Evolutionary conservation across 2,329 filamentous ascomycete genomes (phyloP).

Genomic region (Neonectria faginata): DNA sequence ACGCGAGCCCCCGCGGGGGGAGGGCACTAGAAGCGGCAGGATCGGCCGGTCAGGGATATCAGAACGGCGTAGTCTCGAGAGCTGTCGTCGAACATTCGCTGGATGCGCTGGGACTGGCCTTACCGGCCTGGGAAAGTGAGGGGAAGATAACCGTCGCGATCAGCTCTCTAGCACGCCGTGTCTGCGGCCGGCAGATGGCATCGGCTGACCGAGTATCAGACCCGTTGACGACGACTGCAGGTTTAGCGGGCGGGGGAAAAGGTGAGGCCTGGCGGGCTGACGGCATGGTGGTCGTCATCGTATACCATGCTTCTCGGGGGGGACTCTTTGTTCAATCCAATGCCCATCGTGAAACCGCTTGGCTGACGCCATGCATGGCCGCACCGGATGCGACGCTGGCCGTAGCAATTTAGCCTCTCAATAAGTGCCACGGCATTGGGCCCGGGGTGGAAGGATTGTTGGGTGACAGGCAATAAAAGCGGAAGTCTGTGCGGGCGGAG

Average conservation of each 20-base stretch:
- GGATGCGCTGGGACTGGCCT: not conserved
- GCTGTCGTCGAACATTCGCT: not conserved
- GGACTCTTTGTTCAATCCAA: constrained; percentile 4
- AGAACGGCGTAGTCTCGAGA: constrained; percentile 1
- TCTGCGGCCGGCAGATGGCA: constrained; percentile 2
- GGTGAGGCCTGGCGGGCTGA: not conserved
- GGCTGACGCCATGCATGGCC: constrained; percentile 11
- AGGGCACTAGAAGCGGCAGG: constrained; percentile 8
- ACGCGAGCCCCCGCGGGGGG: not conserved
- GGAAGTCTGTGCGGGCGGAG: not conserved
- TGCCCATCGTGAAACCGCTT: constrained; percentile 8
- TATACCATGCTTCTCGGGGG: not conserved
- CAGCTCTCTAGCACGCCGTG: not conserved
- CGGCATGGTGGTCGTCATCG: constrained; percentile 1
- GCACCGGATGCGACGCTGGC: constrained; percentile 14
- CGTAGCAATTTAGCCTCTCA: not conserved
- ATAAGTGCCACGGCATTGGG: not conserved
- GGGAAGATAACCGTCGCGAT: not conserved
- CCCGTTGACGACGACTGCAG: not conserved
- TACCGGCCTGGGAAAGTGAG: not conserved
- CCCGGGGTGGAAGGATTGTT: not conserved
- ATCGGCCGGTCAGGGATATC: constrained; percentile 4
- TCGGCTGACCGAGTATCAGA: not conserved
- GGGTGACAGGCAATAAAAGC: not conserved
- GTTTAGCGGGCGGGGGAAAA: not conserved